Base-by-base conservation (phyloP, 225 moss, liverwort and hornwort species). In the Marchantia polymorpha region DNA sequence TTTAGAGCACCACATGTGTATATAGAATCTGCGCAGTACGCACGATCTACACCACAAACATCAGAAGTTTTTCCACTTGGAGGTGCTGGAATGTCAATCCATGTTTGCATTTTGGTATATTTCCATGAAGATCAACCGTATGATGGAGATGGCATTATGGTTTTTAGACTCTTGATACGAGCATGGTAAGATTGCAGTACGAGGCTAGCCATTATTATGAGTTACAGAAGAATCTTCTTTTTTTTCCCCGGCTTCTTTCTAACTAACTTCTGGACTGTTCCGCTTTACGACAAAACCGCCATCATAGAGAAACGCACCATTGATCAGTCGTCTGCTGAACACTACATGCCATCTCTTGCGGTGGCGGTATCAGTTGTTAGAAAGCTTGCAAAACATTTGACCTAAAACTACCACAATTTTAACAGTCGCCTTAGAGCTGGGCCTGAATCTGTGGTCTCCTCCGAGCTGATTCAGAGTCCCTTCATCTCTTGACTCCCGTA, bases 181-280 rank as follows among this genome's bases (percentile, higher is more conserved):
- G 72, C 22, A 23, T 64, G 64, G 60, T 66, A 27, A 75, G 56
- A 81, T 65, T 71, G 64, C 30, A 79, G 16, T 90, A 99, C 95
- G 90, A 99, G 49, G 82, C 95, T 90, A 76, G 89, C 73, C 69
- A 93, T 89, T 63, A 95, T 87, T 64, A 85, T 83, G 27, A 82
- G 90, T 85, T 91, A 83, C 89, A 92, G 23, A 99, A 80, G 75
- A 87, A 64, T 80, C 90, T 92, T 80, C 93, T 95, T 71, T 91
- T 92, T 78, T 89, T 99, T 83, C 91, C 46, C 91, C 46, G 59
- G 95, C 92, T 81, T 93, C 95, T 80, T 91, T 92, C 95, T 84
- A 69, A 93, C 90, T 79, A 81, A 79, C 78, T 91, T 89, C 69
- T 88, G 39, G 86, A 75, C 92, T 90, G 66, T 91, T 90, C 94